These are phyloP conservation scores for Xylaria intraflava DNA, from an alignment of 495 filamentous ascomycete genomes.

Conservation along the genomic window DNA sequence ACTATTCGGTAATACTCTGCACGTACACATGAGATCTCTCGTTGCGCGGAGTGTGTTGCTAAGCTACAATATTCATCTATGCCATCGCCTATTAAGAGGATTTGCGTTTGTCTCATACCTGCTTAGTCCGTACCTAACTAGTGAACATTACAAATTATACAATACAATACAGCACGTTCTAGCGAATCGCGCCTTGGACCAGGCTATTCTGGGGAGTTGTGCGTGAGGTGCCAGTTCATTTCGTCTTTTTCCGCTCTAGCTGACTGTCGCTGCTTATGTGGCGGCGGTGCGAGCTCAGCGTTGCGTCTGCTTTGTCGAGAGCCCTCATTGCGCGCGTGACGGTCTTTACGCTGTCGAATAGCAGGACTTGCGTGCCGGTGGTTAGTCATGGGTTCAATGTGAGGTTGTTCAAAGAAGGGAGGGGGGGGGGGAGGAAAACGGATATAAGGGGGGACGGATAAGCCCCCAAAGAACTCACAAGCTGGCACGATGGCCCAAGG, in stretches of 20 bases:
- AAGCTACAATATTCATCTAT: background rate
- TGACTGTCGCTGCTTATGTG: background rate
- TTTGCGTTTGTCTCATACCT: background rate
- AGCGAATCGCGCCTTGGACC: background rate
- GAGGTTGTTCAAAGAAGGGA: background rate
- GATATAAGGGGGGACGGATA: too few relatives aligned
- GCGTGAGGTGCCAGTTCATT: background rate
- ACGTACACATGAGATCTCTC: background rate
- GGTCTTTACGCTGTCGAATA: constrained; percentile 43
- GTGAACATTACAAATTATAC: background rate
- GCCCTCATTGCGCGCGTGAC: constrained; percentile 42
- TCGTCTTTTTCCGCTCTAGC: constrained; percentile 22
- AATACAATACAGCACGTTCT: background rate
- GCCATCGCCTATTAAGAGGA: background rate
- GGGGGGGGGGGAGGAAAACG: background rate
- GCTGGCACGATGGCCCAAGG: constrained; percentile 77
- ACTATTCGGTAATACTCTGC: background rate
- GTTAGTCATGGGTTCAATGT: background rate
- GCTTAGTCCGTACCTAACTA: too few relatives aligned
- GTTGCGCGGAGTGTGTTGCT: too few relatives aligned
- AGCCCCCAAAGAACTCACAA: constrained; percentile 24
- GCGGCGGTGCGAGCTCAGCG: constrained; percentile 16
- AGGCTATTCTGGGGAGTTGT: too few relatives aligned
- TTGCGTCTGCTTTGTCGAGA: constrained; percentile 32
- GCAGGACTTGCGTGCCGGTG: constrained; percentile 32